Evolutionary conservation across 805 yeast genomes (phyloP), one percentile per base, ranked within the genome.

Genomic region (Sugiyamaella valdiviana): DNA sequence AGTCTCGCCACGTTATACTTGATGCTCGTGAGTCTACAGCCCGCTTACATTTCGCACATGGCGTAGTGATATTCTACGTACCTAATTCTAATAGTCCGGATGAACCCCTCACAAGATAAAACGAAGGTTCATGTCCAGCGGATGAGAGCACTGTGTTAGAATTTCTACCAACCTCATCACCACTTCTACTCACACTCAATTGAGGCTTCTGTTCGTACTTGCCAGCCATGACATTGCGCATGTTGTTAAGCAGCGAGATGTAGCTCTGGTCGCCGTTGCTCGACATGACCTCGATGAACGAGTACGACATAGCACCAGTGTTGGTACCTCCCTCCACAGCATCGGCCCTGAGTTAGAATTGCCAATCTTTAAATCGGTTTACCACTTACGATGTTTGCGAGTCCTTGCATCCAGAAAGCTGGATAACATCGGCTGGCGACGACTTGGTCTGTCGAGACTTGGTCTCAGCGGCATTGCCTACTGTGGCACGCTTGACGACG

Each of bases 221-320:
- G 0, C 75, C 74, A 17, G 70, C 61, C 70, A 87, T 72, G 38
- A 79, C 77, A 24, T 70, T 62, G 61, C 96, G 75, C 77, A 84
- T 80, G 53, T 80, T 78, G 64, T 85, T 83, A 63, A 87, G 69
- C 50, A 87, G 69, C 3, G 86, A 73, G 48, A 85, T 59, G 60
- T 82, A 87, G 17, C 83, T 73, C 66, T 85, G 93, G 56, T 75
- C 73, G 6, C 85, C 82, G 59, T 79, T 77, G 43, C 72, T 68
- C 21, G 67, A 57, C 70, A 86, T 66, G 6, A 84, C 90, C 51
- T 73, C 71, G 41, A 85, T 72, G 58, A 87, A 85, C 0, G 95
- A 83, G 67, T 79, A 84, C 20, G 89, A 82, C 85, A 86, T 82
- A 3, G 95, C 95, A 49, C 95, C 95, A 0, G 93, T 84, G 38